Conservation (phyloP, 192 early-diverging fungal genomes). For the Coemansia sp. region DNA sequence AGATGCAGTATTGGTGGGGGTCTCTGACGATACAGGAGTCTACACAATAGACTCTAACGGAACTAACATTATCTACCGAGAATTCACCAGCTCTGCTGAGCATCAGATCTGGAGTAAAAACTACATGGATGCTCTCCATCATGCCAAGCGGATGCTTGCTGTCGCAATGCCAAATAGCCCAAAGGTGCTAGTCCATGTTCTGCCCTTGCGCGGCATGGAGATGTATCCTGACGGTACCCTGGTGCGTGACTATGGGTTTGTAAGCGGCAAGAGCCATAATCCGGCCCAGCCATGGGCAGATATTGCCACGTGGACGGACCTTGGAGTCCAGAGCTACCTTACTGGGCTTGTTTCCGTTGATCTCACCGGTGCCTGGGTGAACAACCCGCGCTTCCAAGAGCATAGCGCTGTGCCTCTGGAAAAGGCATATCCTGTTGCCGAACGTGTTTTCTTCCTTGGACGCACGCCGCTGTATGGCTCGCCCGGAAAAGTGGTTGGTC, state of each 20-base stretch:
- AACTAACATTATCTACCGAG: slow-evolving; percentile 10
- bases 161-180: slow-evolving; percentile 16
- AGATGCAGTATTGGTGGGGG: slow-evolving; percentile 73
- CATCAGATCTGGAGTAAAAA: slow-evolving; percentile 26
- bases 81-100: slow-evolving; percentile 19
- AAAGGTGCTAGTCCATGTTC: slow-evolving; percentile 39
- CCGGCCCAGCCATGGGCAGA: slow-evolving; percentile 27
- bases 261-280: neutral
- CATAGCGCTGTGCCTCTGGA: slow-evolving; percentile 64
- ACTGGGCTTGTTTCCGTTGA: slow-evolving; percentile 53
- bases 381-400: slow-evolving; percentile 72
- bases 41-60: slow-evolving; percentile 49
- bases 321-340: slow-evolving; percentile 31
- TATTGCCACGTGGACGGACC: slow-evolving; percentile 15
- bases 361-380: slow-evolving; percentile 44
- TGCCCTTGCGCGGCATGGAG: slow-evolving; percentile 45
- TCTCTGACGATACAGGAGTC: slow-evolving; percentile 66
- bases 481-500: slow-evolving; percentile 65
- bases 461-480: slow-evolving; percentile 68
- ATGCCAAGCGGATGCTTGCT: slow-evolving; percentile 26
- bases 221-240: slow-evolving; percentile 44
- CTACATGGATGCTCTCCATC: slow-evolving; percentile 32
- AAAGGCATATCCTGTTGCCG: slow-evolving; percentile 70
- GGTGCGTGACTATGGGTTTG: slow-evolving; percentile 46
- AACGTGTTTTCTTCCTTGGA: slow-evolving; percentile 82